Conservation (phyloP, 768 basidiomycete species). For the Gymnopilus dilepis region DNA sequence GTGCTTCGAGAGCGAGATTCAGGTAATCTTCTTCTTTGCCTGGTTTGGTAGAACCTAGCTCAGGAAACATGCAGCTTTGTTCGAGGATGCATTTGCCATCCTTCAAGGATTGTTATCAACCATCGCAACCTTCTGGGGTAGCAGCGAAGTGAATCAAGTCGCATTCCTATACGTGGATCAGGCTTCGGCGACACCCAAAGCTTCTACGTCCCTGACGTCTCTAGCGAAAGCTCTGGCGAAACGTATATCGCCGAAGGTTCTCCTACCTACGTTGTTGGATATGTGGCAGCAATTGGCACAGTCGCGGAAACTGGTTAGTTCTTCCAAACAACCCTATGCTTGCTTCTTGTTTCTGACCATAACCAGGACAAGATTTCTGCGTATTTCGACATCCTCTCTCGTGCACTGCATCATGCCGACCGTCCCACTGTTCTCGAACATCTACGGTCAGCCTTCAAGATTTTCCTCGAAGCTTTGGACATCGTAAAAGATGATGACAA, state of each 20-base stretch:
- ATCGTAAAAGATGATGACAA: slow-evolving; percentile 40
- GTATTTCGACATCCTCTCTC: slow-evolving; percentile 74
- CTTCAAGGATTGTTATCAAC: slow-evolving; percentile 73
- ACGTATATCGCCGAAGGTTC: slow-evolving; percentile 65
- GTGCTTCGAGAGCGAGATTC: slow-evolving; percentile 49
- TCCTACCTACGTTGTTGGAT: slow-evolving; percentile 68
- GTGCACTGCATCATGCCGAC: slow-evolving; percentile 66
- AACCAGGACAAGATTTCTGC: slow-evolving; percentile 43
- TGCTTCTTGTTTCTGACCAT: background rate
- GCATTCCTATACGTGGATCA: slow-evolving; percentile 61
- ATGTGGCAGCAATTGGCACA: slow-evolving; percentile 53
- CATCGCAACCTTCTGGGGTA: slow-evolving; percentile 85
- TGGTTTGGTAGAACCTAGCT: background rate
- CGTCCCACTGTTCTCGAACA: slow-evolving; percentile 69
- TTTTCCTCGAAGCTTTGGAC: slow-evolving; percentile 82
- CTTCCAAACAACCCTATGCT: background rate
- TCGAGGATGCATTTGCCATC: slow-evolving; percentile 46
- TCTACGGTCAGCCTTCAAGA: slow-evolving; percentile 70
- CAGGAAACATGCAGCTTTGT: slow-evolving; percentile 30
- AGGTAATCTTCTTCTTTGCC: slow-evolving; percentile 32
- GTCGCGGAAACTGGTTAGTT: slow-evolving; percentile 41
- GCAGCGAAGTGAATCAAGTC: slow-evolving; percentile 59
- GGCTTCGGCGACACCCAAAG: slow-evolving; percentile 35
- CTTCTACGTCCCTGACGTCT: slow-evolving; percentile 39
- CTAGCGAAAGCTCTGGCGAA: slow-evolving; percentile 74